These are phyloP conservation scores for Agaricales sp. DNA, from an alignment of 1,284 basidiomycete genomes.

Conservation along the genomic window DNA sequence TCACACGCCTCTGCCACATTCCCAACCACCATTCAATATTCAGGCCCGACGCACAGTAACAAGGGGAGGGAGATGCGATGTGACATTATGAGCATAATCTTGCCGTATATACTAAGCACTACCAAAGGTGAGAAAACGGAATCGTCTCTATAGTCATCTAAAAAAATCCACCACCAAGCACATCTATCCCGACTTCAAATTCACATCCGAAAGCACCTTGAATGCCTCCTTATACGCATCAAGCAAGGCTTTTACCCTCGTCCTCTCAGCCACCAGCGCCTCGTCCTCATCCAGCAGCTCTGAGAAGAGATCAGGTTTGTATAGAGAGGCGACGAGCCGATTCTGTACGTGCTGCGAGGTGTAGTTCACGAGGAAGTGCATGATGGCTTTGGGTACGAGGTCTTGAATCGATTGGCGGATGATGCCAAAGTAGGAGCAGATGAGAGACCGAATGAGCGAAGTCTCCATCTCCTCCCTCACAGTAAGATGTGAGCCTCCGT, in stretches of 20 bases:
- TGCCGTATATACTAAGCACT: no score
- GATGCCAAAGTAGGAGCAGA: constrained; percentile 93
- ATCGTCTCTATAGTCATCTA: no score
- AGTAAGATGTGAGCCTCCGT: constrained; percentile 47
- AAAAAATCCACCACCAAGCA: no score
- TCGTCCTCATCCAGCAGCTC: constrained; percentile 96
- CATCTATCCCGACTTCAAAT: no score
- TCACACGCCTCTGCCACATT: no score
- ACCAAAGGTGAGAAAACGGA: no score
- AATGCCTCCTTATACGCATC: constrained; percentile 98
- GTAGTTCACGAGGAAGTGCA: constrained; percentile 94
- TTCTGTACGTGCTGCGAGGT: constrained; percentile 97
- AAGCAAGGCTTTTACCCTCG: constrained; percentile 87
- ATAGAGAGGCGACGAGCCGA: constrained; percentile 83
- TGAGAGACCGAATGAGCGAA: constrained; percentile 87
- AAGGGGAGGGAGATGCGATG: no score
- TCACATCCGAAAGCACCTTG: constrained; percentile 74
- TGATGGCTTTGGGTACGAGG: constrained; percentile 92
- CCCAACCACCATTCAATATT: no score
- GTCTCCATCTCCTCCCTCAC: constrained; percentile 95
- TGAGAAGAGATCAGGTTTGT: constrained; percentile 89
- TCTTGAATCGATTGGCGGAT: constrained; percentile 96
- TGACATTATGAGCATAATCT: no score
- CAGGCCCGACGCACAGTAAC: no score
- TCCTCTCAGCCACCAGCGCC: constrained; percentile 84